These are phyloP conservation scores for barley (Hordeum vulgare) DNA, from an alignment of 176 grass and related monocot species.

Conservation along the genomic window MorexV3_pseudomolecules_assembly NC_058520.1:45878994-45879493, in stretches of 20 bases:
- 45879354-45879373: not conserved
- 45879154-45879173: not conserved
- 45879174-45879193: not conserved
- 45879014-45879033: not conserved
- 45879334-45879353: too few relatives aligned
- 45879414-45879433: constrained; percentile 26
- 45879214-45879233: not conserved
- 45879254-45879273: not conserved
- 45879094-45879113: not conserved
- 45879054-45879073: not conserved
- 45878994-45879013: not conserved
- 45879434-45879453: constrained; percentile 23
- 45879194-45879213: too few relatives aligned
- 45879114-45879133: not conserved
- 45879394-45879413: not conserved
- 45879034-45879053: constrained; percentile 16
- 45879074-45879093: not conserved
- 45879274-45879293: not conserved
- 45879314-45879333: not conserved
- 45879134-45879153: not conserved
- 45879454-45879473: not conserved
- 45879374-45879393: constrained; percentile 19
- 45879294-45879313: not conserved
- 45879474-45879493: not conserved
- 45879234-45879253: not conserved